These are phyloP conservation scores for Globisporangium recalcitrans DNA, from an alignment of 352 stramenopile species.

Conservation along the genomic window DNA sequence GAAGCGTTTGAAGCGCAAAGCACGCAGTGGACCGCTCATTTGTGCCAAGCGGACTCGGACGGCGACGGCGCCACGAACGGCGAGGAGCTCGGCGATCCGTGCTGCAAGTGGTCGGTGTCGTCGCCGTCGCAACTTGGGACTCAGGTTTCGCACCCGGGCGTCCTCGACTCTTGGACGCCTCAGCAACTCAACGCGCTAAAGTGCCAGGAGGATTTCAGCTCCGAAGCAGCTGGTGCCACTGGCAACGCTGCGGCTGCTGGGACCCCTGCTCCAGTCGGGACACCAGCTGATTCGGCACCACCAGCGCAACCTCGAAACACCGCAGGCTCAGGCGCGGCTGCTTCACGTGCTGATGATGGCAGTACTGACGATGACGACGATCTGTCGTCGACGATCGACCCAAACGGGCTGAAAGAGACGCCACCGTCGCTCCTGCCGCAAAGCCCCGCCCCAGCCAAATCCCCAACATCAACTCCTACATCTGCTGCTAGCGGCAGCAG, in stretches of 20 bases:
- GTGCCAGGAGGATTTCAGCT: conserved; percentile 16
- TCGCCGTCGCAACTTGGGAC: neutral
- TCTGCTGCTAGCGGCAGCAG: neutral
- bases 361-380: neutral
- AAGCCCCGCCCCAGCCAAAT: neutral
- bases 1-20: conserved; percentile 37
- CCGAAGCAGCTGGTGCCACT: neutral
- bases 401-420: conserved; percentile 6
- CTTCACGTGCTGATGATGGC: neutral
- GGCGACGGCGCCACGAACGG: conserved; percentile 84
- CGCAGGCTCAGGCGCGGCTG: neutral
- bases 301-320: neutral
- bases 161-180: conserved; percentile 23
- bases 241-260: neutral
- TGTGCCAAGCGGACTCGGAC: conserved; percentile 70
- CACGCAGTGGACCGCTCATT: conserved; percentile 39
- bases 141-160: conserved; percentile 25
- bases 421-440: conserved; percentile 9
- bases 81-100: conserved; percentile 85
- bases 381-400: conserved; percentile 6
- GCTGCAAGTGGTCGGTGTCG: conserved; percentile 54
- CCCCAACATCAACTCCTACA: neutral
- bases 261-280: neutral
- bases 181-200: conserved; percentile 18
- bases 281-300: neutral